These are phyloP conservation scores for Colletotrichum filicis DNA, from an alignment of 2,329 filamentous ascomycete genomes.

Conservation along the genomic window DNA sequence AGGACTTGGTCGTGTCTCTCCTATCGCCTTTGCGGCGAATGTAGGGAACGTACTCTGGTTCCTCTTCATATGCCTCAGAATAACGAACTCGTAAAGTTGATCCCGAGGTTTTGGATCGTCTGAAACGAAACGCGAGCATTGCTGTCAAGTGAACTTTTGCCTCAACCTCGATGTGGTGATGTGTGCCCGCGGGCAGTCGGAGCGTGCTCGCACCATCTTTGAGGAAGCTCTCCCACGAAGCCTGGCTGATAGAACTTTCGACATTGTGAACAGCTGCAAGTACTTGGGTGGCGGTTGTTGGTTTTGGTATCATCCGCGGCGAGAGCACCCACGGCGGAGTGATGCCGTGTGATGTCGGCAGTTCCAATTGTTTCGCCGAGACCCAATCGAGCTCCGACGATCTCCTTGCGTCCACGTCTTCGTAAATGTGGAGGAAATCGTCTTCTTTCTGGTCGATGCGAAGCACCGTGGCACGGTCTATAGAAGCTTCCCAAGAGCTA, in stretches of 20 bases:
- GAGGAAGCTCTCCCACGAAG: neutral
- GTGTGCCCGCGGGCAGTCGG: neutral
- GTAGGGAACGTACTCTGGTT: neutral
- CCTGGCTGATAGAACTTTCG: neutral
- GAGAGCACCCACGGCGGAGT: neutral
- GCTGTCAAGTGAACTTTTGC: neutral
- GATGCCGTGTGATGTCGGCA: neutral
- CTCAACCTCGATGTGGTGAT: slow-evolving; percentile 8
- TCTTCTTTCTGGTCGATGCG: slow-evolving; percentile 33
- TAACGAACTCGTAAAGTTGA: neutral
- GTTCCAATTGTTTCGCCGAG: neutral
- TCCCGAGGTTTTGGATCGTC: neutral
- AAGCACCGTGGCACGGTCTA: slow-evolving; percentile 19
- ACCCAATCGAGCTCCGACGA: neutral
- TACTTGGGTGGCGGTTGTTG: neutral
- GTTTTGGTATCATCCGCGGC: neutral
- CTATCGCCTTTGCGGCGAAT: slow-evolving; percentile 6
- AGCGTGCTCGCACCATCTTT: neutral
- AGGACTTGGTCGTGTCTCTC: neutral
- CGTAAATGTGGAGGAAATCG: slow-evolving; percentile 36
- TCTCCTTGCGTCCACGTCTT: neutral
- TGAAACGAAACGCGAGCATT: neutral
- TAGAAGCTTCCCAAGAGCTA: slow-evolving; percentile 22
- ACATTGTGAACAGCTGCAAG: neutral
- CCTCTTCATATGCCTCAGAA: slow-evolving; percentile 22